Evolutionary conservation across 2,329 filamentous ascomycete genomes (phyloP), one percentile per base, ranked within the genome.

Genomic region (Mycosphaerella sp.): DNA sequence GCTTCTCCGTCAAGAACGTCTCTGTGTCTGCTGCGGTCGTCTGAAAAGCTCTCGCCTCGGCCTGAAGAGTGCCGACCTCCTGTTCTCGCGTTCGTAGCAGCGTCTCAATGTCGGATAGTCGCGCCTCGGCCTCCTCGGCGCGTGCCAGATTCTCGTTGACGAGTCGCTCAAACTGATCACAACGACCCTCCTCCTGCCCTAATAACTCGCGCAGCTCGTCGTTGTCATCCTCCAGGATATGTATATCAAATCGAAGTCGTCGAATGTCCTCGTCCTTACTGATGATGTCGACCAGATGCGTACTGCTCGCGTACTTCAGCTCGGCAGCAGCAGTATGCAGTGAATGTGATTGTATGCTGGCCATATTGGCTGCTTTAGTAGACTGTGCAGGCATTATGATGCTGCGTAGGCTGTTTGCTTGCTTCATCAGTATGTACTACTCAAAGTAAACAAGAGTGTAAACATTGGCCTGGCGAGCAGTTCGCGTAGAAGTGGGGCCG

Each of bases 161-260:
- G 3, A 76, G 69, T 55, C 72, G 70, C 59, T 79, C 76, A 31
- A 85, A 66, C 38, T 74, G 70, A 59, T 81, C 79, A 48, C 85
- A 78, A 42, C 80, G 78, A 48, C 81, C 76, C 48, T 86, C 80
- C 60, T 80, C 80, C 39, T 81, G 73, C 3, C 76, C 71, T 14
- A 91, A 69, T 59, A 85, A 78, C 43, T 83, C 79, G 59, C 82
- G 80, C 29, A 95, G 71, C 8, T 80, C 77, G 45, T 84, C 80
- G 59, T 85, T 88, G 59, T 95, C 86, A 60, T 91, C 83, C 58
- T 84, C 78, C n/a, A 87, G 74, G n/a, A 90, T 72, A 51, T 91
- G 73, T 51, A 84, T 77, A 58, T 84, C 81, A 57, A 92, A 77
- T 61, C 82, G 82, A 49, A 89, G 72, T 59, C 84, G 80, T 45